Percentiles rank a stretch among this genome's conserved stretches.
These are phyloP conservation scores for Rubus parviflorus DNA, from an alignment of 306 rosid genomes.

Conservation along the genomic window DNA sequence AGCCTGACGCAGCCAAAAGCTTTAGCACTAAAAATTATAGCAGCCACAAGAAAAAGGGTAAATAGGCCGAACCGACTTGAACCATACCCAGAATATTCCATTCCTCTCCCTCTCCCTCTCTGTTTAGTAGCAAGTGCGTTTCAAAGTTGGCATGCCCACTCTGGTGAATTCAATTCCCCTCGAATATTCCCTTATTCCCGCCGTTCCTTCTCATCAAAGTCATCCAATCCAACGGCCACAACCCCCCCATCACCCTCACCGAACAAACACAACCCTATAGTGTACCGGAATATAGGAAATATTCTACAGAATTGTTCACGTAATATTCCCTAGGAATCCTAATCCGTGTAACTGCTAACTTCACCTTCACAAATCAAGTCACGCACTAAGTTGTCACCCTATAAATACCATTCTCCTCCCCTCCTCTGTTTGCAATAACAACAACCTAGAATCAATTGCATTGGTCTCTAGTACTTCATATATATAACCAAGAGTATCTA, in stretches of 20 bases:
- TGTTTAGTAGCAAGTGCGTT: slow-evolving; percentile 12
- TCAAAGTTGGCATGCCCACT: slow-evolving; percentile 3
- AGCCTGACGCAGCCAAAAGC: background rate
- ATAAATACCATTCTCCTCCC: slow-evolving; percentile 38
- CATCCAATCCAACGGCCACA: slow-evolving; percentile 26
- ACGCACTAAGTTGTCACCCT: slow-evolving; percentile 9
- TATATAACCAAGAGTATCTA: background rate
- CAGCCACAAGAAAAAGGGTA: slow-evolving; percentile 15
- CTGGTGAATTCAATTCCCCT: slow-evolving; percentile 25
- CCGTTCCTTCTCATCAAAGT: slow-evolving; percentile 20
- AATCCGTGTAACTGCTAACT: background rate
- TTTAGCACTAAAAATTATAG: background rate
- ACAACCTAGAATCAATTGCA: background rate
- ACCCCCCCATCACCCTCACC: background rate
- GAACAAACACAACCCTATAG: background rate
- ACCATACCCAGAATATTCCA: slow-evolving; percentile 44
- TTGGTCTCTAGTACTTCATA: background rate
- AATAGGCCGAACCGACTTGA: background rate
- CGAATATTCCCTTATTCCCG: slow-evolving; percentile 61
- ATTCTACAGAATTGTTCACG: slow-evolving; percentile 3
- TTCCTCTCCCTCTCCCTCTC: slow-evolving; percentile 6
- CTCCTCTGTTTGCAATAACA: background rate
- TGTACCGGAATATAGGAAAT: background rate
- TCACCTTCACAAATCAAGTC: background rate
- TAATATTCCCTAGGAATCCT: slow-evolving; percentile 55